Conservation (phyloP, 306 rosid genomes). For the Sindora glabra region DNA sequence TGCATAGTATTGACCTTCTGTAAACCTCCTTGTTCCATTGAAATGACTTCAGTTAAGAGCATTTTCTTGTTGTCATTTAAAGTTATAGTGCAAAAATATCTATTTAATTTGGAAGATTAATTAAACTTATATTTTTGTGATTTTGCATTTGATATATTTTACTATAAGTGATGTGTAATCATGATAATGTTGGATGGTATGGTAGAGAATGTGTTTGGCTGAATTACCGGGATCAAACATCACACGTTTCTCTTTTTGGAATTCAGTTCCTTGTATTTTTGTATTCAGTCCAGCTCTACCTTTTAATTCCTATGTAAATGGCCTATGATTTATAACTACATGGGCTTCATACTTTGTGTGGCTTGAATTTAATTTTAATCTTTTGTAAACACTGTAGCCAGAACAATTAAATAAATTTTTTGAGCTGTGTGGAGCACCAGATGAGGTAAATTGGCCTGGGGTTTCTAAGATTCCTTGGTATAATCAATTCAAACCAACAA, state of each 20-base stretch:
- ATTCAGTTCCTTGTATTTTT: background rate
- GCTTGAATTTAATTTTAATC: background rate
- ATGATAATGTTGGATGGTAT: background rate
- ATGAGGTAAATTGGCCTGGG: conserved; percentile 68
- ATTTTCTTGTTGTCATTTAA: background rate
- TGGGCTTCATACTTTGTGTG: background rate
- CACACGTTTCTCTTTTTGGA: background rate
- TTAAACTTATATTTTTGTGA: too few relatives aligned
- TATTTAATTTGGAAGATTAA: background rate
- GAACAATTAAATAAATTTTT: conserved; percentile 65
- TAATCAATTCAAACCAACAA: conserved; percentile 58
- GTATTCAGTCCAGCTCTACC: background rate
- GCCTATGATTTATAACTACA: background rate
- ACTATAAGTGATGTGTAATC: background rate
- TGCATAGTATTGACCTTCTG: background rate
- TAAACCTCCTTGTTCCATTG: background rate
- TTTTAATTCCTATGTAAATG: background rate
- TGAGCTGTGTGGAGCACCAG: conserved; percentile 74
- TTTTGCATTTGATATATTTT: background rate
- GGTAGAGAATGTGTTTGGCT: background rate
- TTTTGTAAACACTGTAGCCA: conserved; percentile 34
- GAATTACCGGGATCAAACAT: background rate
- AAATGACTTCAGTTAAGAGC: background rate
- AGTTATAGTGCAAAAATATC: background rate
- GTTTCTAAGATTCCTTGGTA: conserved; percentile 56